Conservation (phyloP, 306 rosid genomes). For the Cicer chorassanicum region DNA sequence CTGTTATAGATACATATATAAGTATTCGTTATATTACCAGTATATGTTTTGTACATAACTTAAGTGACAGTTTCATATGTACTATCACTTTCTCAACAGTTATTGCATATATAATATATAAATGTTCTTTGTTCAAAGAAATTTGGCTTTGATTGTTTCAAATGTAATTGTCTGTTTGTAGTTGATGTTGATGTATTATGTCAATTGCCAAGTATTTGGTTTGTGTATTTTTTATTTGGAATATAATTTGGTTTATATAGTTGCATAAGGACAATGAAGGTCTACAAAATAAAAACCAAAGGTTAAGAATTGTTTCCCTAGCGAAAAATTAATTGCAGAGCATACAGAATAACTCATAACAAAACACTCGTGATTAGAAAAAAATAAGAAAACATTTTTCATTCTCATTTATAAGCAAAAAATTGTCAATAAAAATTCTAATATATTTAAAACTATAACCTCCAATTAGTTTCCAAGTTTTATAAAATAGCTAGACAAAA, state of each 20-base stretch:
- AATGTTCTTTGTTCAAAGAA: constrained; percentile 11
- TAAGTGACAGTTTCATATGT: constrained; percentile 21
- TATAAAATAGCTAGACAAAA: too few species aligned
- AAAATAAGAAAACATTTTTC: too few species aligned
- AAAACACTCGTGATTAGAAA: too few species aligned
- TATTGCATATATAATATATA: background rate
- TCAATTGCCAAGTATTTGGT: background rate
- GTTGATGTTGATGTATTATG: too few species aligned
- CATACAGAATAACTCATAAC: too few species aligned
- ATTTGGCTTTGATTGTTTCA: constrained; percentile 9
- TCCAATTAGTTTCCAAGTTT: too few species aligned
- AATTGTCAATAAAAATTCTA: too few species aligned
- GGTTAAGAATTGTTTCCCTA: background rate
- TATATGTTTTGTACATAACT: constrained; percentile 46
- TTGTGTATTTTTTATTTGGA: background rate
- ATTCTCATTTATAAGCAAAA: too few species aligned
- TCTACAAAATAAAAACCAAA: background rate
- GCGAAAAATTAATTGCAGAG: too few species aligned
- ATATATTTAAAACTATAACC: too few species aligned
- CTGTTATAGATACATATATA: constrained; percentile 5
- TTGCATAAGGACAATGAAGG: background rate
- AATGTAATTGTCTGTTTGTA: background rate
- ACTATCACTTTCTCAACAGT: constrained; percentile 37
- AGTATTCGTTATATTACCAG: background rate
- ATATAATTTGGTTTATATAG: background rate